Conservation (phyloP, 768 basidiomycete genomes). For the Botryobasidium botryosum region DNA sequence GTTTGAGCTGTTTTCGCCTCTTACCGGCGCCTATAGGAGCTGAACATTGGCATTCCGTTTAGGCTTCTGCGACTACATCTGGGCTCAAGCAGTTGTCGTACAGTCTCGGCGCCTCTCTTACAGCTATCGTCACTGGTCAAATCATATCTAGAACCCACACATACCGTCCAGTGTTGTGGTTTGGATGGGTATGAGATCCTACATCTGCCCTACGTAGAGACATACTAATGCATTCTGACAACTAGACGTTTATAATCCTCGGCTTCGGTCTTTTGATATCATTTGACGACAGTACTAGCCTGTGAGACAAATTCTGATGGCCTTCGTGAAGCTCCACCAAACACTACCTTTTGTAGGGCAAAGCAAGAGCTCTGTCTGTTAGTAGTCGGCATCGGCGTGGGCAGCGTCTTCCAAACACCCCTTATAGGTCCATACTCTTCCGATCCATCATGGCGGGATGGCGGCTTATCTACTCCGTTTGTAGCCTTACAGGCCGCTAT, state of each 20-base stretch:
- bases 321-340: background rate
- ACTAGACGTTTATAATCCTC: constrained; percentile 29
- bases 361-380: constrained; percentile 46
- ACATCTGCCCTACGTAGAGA: background rate
- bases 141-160: constrained; percentile 36
- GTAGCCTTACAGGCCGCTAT: constrained; percentile 17
- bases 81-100: constrained; percentile 53
- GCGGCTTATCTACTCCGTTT: too few relatives aligned
- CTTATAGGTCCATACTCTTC: constrained; percentile 12
- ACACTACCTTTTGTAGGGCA: constrained; percentile 29
- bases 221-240: background rate
- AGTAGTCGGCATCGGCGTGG: constrained; percentile 46
- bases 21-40: too few relatives aligned
- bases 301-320: too few relatives aligned
- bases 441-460: too few relatives aligned
- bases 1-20: too few relatives aligned
- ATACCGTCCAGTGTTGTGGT: constrained; percentile 35
- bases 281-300: constrained; percentile 39
- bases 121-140: constrained; percentile 41
- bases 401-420: constrained; percentile 36
- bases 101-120: constrained; percentile 40
- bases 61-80: constrained; percentile 54
- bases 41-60: constrained; percentile 26
- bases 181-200: constrained; percentile 30
- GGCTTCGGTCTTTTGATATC: constrained; percentile 60